Conservation (phyloP, 2,329 filamentous ascomycete genomes). For the Paecilomyces dactylethromorphus region DNA sequence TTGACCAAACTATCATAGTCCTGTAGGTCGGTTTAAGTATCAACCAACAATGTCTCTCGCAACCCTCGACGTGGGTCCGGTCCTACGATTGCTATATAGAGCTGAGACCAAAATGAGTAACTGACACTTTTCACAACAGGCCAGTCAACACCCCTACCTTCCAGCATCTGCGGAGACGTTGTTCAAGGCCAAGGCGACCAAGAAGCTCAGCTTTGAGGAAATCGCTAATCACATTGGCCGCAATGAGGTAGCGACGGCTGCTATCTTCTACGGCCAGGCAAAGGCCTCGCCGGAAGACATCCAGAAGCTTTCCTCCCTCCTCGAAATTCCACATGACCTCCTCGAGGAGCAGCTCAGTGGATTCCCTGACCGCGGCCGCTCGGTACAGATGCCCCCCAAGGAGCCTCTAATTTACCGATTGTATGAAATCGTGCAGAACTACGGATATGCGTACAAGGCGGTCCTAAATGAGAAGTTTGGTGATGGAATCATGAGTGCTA, state of each 20-base stretch:
- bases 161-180: conserved; percentile 65
- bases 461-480: conserved; percentile 93
- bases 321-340: conserved; percentile 52
- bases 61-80: conserved; percentile 35
- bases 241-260: conserved; percentile 76
- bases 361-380: conserved; percentile 73
- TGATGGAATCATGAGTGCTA: conserved; percentile 95
- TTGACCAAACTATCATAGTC: neutral
- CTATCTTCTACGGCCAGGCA: conserved; percentile 85
- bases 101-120: neutral
- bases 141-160: conserved; percentile 49
- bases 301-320: conserved; percentile 57
- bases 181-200: conserved; percentile 71
- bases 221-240: conserved; percentile 69
- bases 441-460: conserved; percentile 93
- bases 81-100: neutral
- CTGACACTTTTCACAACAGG: conserved; percentile 11
- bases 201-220: conserved; percentile 69
- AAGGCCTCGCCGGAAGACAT: conserved; percentile 65
- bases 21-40: neutral
- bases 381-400: conserved; percentile 74
- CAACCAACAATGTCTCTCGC: conserved; percentile 35
- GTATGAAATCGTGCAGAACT: conserved; percentile 95
- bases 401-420: conserved; percentile 85
- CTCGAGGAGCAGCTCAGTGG: conserved; percentile 60